These are phyloP conservation scores for Ophiocordyceps camponoti-saundersi DNA, from an alignment of 2,329 filamentous ascomycete species.

Conservation along the genomic window DNA sequence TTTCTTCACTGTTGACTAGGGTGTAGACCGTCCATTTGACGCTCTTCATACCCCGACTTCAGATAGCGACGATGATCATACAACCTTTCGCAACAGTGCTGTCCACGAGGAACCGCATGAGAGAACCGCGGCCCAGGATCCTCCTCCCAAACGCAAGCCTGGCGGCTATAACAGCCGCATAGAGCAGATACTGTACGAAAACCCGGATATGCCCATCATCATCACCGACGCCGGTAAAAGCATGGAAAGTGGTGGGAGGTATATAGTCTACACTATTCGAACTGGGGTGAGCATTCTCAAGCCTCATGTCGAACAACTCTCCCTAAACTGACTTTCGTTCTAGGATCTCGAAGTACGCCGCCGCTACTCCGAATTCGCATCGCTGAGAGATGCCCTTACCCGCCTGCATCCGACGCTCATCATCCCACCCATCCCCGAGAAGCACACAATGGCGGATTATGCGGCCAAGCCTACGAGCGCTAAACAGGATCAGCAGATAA, in stretches of 20 bases:
- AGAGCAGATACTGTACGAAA: slow-evolving; percentile 93
- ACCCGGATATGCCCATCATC: slow-evolving; percentile 73
- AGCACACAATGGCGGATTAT: slow-evolving; percentile 97
- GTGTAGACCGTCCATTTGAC: slow-evolving; percentile 30
- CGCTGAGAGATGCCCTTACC: slow-evolving; percentile 72
- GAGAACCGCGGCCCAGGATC: slow-evolving; percentile 21
- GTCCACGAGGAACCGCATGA: slow-evolving; percentile 27
- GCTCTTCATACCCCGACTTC: slow-evolving; percentile 56
- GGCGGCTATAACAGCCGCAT: slow-evolving; percentile 89
- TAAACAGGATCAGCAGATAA: slow-evolving; percentile 93
- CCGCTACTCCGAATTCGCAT: slow-evolving; percentile 92
- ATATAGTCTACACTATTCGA: slow-evolving; percentile 92
- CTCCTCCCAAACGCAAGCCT: slow-evolving; percentile 48
- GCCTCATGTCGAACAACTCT: background rate
- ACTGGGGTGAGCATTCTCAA: slow-evolving; percentile 53
- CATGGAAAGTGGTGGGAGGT: slow-evolving; percentile 75
- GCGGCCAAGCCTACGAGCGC: slow-evolving; percentile 95
- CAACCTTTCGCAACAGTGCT: slow-evolving; percentile 15
- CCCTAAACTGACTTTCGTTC: slow-evolving; percentile 1
- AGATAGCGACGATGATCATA: slow-evolving; percentile 48
- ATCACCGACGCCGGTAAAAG: slow-evolving; percentile 96
- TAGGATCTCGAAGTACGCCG: slow-evolving; percentile 90
- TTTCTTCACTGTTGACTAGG: background rate
- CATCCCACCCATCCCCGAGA: slow-evolving; percentile 93
- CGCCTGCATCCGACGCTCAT: slow-evolving; percentile 88